Percentiles rank a stretch among this genome's conserved stretches.
These are phyloP conservation scores for Aspergillus taichungensis DNA, from an alignment of 495 filamentous ascomycete genomes.

Conservation along the genomic window DNA sequence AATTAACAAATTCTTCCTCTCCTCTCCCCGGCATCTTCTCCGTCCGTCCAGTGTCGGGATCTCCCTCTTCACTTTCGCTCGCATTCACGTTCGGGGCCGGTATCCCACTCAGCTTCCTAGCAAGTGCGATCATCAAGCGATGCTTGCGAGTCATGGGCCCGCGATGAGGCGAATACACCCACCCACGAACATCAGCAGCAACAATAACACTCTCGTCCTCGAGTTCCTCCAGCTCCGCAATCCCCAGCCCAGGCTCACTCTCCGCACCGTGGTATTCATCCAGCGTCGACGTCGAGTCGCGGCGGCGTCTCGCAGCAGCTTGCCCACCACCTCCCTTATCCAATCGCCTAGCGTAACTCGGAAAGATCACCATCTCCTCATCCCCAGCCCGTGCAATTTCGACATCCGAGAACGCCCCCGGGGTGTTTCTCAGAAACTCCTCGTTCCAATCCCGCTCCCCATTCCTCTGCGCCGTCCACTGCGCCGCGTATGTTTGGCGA, in stretches of 20 bases:
- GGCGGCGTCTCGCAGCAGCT: constrained; percentile 8
- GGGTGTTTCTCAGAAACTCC: constrained; percentile 51
- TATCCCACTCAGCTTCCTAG: constrained; percentile 76
- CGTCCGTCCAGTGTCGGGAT: constrained; percentile 3
- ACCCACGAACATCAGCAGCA: constrained; percentile 84
- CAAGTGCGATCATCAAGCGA: constrained; percentile 72
- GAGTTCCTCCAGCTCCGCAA: constrained; percentile 54
- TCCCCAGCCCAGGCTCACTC: constrained; percentile 23
- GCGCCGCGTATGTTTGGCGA: constrained; percentile 67
- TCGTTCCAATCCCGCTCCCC: constrained; percentile 38
- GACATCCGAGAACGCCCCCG: constrained; percentile 72
- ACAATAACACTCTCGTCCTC: constrained; percentile 76
- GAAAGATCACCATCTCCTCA: constrained; percentile 92
- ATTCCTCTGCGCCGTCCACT: constrained; percentile 43
- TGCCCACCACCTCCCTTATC: constrained; percentile 10
- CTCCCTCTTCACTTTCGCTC: constrained; percentile 19
- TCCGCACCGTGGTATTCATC: constrained; percentile 30
- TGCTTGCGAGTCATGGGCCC: constrained; percentile 87
- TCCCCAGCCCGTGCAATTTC: constrained; percentile 67
- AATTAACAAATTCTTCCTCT: constrained; percentile 57
- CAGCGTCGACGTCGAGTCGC: constrained; percentile 27
- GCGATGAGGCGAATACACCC: constrained; percentile 79
- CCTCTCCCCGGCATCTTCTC: constrained; percentile 15
- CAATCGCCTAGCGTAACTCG: constrained; percentile 75
- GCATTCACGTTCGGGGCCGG: constrained; percentile 47